Percentiles rank a stretch among this genome's conserved stretches.
Conservation (phyloP, 1,284 basidiomycete genomes). For the Trichosporon faecale region DNA sequence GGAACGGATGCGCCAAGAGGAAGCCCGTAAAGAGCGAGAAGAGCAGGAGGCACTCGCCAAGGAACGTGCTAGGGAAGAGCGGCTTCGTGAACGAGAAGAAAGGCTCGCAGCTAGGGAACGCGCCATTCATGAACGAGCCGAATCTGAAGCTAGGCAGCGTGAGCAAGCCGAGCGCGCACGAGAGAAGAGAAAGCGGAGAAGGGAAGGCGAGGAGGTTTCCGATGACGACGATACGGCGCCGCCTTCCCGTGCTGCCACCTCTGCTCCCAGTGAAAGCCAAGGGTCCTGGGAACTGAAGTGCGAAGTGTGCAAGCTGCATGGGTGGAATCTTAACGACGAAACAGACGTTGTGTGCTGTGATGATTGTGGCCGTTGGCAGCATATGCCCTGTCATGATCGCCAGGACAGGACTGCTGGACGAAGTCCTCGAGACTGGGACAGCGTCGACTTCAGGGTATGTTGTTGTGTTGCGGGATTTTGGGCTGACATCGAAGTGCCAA, state of each 20-base stretch:
- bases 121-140: slow-evolving; percentile 34
- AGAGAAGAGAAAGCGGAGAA: slow-evolving; percentile 40
- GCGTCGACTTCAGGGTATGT: slow-evolving; percentile 49
- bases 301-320: slow-evolving; percentile 54
- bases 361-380: slow-evolving; percentile 56
- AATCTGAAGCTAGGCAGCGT: slow-evolving; percentile 45
- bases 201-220: slow-evolving; percentile 35
- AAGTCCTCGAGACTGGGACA: slow-evolving; percentile 47
- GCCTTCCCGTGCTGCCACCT: neutral
- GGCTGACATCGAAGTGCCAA: slow-evolving; percentile 32
- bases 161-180: slow-evolving; percentile 45
- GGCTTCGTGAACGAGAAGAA: slow-evolving; percentile 52
- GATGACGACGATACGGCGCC: slow-evolving; percentile 19
- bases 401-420: slow-evolving; percentile 38
- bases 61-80: slow-evolving; percentile 53
- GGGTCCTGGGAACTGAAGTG: slow-evolving; percentile 55
- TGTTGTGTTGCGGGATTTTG: neutral
- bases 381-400: slow-evolving; percentile 49
- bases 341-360: slow-evolving; percentile 56
- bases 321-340: slow-evolving; percentile 53
- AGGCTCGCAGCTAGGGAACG: slow-evolving; percentile 53
- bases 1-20: slow-evolving; percentile 49
- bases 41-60: slow-evolving; percentile 42
- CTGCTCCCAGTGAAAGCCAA: slow-evolving; percentile 3
- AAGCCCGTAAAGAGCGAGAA: slow-evolving; percentile 36